phyloP scores from a whole-genome alignment of 441 rosid genomes.

The Pelargonium citronellum region DNA sequence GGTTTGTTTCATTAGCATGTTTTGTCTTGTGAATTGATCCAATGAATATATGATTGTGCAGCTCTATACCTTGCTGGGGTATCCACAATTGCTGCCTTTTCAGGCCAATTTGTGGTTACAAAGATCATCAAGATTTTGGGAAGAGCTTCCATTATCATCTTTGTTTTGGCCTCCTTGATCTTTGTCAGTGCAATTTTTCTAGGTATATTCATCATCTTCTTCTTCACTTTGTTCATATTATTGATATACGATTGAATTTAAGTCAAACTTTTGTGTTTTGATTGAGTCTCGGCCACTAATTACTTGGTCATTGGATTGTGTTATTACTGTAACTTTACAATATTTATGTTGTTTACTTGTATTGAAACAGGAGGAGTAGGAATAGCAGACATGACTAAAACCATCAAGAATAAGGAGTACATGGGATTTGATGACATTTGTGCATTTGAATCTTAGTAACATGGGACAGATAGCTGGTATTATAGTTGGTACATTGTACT shows the following conservation, averaged over 20 bases:
- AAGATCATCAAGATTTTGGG: slow-evolving; percentile 44
- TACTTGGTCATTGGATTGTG: no score
- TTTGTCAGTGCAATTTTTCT: slow-evolving; percentile 55
- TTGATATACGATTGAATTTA: no score
- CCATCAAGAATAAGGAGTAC: slow-evolving; percentile 41
- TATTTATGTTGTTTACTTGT: no score
- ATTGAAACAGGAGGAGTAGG: slow-evolving; percentile 54
- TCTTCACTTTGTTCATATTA: background rate
- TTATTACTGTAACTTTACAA: no score
- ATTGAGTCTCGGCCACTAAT: no score
- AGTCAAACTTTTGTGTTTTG: no score
- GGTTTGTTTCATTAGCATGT: no score
- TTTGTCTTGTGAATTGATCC: no score
- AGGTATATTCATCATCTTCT: slow-evolving; percentile 31
- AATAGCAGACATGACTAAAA: slow-evolving; percentile 44
- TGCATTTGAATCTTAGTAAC: slow-evolving; percentile 34
- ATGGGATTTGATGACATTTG: slow-evolving; percentile 75
- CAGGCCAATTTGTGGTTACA: slow-evolving; percentile 56
- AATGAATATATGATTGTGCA: slow-evolving; percentile 20
- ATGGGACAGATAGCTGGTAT: no score
- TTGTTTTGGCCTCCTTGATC: slow-evolving; percentile 60
- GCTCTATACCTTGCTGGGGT: slow-evolving; percentile 52
- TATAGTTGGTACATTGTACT: no score
- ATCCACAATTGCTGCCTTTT: slow-evolving; percentile 49
- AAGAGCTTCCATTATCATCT: slow-evolving; percentile 64